A percentile compares a stretch with the other conserved stretches of the same genome.
These are phyloP conservation scores for Nakazawaea siamensis DNA, from an alignment of 805 yeast genomes.

Conservation along the genomic window DNA sequence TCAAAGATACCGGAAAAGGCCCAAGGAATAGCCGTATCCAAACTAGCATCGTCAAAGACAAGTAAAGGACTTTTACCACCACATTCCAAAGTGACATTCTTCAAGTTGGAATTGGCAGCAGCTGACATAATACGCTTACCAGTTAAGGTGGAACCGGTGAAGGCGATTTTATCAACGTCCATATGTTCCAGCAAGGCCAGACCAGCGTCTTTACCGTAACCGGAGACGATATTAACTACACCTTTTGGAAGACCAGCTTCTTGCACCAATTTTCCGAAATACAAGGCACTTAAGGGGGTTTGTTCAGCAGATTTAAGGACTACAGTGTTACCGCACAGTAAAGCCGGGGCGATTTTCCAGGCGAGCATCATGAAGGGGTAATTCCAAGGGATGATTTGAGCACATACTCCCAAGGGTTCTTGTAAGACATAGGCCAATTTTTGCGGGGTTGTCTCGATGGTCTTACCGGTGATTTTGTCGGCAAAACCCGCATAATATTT, in stretches of 20 bases:
- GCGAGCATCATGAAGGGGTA: conserved; percentile 42
- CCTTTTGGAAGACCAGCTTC: conserved; percentile 44
- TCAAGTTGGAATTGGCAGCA: conserved; percentile 33
- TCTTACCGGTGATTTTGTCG: conserved; percentile 64
- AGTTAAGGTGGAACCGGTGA: conserved; percentile 46
- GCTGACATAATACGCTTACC: conserved; percentile 35
- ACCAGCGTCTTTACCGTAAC: conserved; percentile 37
- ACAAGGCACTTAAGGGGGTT: conserved; percentile 39
- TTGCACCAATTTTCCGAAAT: conserved; percentile 31
- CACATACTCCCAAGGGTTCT: conserved; percentile 45
- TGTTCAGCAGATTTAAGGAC: conserved; percentile 42
- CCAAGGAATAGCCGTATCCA: conserved; percentile 37
- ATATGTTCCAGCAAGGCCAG: conserved; percentile 36
- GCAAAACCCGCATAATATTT: conserved; percentile 74
- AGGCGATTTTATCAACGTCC: conserved; percentile 41
- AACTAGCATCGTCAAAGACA: conserved; percentile 38
- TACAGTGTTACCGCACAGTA: conserved; percentile 40
- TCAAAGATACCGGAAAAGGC: conserved; percentile 45
- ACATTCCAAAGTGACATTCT: conserved; percentile 40
- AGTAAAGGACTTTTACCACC: conserved; percentile 46
- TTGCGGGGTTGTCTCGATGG: conserved; percentile 42
- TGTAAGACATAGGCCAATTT: conserved; percentile 47
- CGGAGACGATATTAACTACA: conserved; percentile 37
- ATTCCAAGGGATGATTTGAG: conserved; percentile 46
- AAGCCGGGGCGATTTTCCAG: conserved; percentile 39